These are phyloP conservation scores for Diutina mesorugosa DNA, from an alignment of 1,139 yeast genomes.

Conservation along the genomic window DNA sequence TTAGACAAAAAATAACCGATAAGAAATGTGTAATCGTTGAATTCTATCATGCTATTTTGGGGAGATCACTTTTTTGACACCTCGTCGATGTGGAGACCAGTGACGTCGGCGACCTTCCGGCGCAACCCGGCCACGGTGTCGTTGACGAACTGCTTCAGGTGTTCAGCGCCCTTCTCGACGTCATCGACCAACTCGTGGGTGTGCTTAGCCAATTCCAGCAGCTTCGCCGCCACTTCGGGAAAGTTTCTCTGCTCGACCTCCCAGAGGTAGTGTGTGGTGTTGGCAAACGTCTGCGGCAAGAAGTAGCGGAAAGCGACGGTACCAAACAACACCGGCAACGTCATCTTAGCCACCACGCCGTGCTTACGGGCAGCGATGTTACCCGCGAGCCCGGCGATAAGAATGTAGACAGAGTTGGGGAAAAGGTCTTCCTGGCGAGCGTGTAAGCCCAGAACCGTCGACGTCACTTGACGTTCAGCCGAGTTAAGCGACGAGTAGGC, in stretches of 20 bases:
- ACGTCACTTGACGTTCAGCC: constrained; percentile 55
- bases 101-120: constrained; percentile 39
- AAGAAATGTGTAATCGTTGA: background rate
- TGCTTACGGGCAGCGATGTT: constrained; percentile 68
- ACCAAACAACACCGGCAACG: constrained; percentile 59
- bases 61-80: constrained; percentile 35
- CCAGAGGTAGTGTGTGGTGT: constrained; percentile 53
- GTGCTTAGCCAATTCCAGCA: constrained; percentile 31
- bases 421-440: constrained; percentile 60
- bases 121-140: constrained; percentile 30
- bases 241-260: constrained; percentile 49
- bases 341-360: constrained; percentile 40
- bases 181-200: constrained; percentile 33
- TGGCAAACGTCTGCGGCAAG: constrained; percentile 65
- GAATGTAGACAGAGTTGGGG: constrained; percentile 62
- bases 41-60: background rate
- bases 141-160: constrained; percentile 26
- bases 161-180: constrained; percentile 24
- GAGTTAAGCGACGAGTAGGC: constrained; percentile 39
- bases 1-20: background rate
- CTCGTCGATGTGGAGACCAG: constrained; percentile 58
- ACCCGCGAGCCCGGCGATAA: constrained; percentile 72
- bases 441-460: constrained; percentile 58
- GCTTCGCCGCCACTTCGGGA: constrained; percentile 60
- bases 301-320: constrained; percentile 57